Evolutionary conservation across 108 stramenopile genomes (phyloP).

Genomic region (Skeletonema menzelii): DNA sequence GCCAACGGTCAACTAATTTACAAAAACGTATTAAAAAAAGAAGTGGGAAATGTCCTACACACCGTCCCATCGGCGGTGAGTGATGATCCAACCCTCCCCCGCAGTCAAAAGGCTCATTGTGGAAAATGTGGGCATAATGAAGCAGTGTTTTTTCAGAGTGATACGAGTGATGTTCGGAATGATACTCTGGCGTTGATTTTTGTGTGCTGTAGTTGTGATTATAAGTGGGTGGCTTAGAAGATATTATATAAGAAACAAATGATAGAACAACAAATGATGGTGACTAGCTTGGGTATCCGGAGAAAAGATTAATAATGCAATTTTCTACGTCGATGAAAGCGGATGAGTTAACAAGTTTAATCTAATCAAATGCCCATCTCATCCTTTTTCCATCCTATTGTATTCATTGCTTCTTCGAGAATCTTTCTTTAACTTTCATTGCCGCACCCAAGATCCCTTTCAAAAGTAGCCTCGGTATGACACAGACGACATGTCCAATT

Average conservation of each 20-base stretch:
- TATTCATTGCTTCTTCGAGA: neutral
- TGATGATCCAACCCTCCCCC: constrained; percentile 89
- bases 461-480: neutral
- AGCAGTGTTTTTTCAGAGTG: constrained; percentile 89
- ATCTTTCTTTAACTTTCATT: neutral
- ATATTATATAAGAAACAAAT: neutral
- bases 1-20: constrained; percentile 74
- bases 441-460: neutral
- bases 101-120: constrained; percentile 81
- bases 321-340: too few species aligned
- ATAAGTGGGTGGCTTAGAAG: constrained; percentile 75
- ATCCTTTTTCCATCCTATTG: neutral
- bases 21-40: constrained; percentile 81
- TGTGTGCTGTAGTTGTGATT: constrained; percentile 90
- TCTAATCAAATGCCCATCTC: neutral
- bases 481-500: neutral
- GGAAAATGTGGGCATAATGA: constrained; percentile 87
- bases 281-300: too few species aligned
- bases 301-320: too few species aligned
- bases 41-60: constrained; percentile 83
- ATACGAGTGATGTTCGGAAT: constrained; percentile 67
- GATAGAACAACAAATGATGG: too few species aligned
- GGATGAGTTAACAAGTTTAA: neutral
- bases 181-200: constrained; percentile 90
- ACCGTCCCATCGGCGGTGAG: constrained; percentile 79